These are phyloP conservation scores for Alternaria sp. DNA, from an alignment of 2,329 filamentous ascomycete species.

Conservation along the genomic window DNA sequence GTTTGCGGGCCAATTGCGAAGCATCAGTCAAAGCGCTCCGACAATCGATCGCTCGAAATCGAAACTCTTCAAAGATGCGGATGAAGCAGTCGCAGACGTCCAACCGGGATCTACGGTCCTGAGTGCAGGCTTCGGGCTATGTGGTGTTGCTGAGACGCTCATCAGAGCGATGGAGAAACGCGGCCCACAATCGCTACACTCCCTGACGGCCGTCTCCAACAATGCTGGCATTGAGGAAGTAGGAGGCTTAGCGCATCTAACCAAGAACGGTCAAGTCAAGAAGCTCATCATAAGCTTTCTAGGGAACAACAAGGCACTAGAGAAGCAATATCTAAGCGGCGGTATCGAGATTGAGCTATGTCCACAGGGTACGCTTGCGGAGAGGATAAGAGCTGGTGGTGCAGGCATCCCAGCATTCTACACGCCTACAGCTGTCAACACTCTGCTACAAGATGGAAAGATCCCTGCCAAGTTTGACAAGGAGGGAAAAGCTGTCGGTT, in stretches of 20 bases:
- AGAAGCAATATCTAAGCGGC: constrained; percentile 76
- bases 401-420: constrained; percentile 84
- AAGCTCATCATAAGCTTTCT: constrained; percentile 80
- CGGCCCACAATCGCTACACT: constrained; percentile 43
- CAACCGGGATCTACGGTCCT: constrained; percentile 50
- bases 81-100: constrained; percentile 51
- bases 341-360: constrained; percentile 78
- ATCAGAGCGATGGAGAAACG: constrained; percentile 48
- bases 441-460: constrained; percentile 70
- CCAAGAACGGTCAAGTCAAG: constrained; percentile 72
- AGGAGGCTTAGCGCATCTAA: constrained; percentile 71
- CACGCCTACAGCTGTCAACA: constrained; percentile 74
- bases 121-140: constrained; percentile 52
- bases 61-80: constrained; percentile 50
- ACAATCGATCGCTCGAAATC: constrained; percentile 47
- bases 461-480: constrained; percentile 70
- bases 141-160: constrained; percentile 52
- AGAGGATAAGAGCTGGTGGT: constrained; percentile 75
- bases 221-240: constrained; percentile 77
- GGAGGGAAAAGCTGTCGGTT: constrained; percentile 68
- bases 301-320: constrained; percentile 78
- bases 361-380: constrained; percentile 77
- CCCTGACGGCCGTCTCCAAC: constrained; percentile 78
- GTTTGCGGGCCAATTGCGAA: constrained; percentile 35
- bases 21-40: constrained; percentile 40